phyloP scores from a whole-genome alignment of 306 rosid species.

The Quercus mongolica region DNA sequence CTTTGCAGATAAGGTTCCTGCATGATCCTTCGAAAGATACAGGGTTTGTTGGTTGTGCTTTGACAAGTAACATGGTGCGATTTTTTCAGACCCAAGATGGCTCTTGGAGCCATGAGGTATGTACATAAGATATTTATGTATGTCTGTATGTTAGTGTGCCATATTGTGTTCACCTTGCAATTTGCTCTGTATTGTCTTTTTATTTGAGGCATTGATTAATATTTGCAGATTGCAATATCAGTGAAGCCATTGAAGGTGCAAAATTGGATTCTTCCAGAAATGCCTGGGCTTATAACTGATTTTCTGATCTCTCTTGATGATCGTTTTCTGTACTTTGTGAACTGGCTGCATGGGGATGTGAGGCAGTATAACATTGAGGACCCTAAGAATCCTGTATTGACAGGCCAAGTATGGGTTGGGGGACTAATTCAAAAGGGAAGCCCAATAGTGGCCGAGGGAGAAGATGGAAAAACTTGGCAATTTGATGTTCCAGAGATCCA shows the following conservation, averaged over 20 bases:
- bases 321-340: constrained; percentile 76
- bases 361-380: constrained; percentile 90
- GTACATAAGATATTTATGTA: neutral
- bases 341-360: constrained; percentile 98
- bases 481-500: constrained; percentile 75
- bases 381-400: constrained; percentile 52
- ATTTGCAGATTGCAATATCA: constrained; percentile 64
- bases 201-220: neutral
- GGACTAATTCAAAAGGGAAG: constrained; percentile 83
- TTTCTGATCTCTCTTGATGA: constrained; percentile 87
- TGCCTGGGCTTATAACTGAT: constrained; percentile 96
- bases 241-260: constrained; percentile 80
- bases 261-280: constrained; percentile 91
- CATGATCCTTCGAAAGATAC: constrained; percentile 93
- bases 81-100: constrained; percentile 72
- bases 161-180: neutral
- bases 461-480: constrained; percentile 72
- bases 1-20: constrained; percentile 74
- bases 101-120: constrained; percentile 93
- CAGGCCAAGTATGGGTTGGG: constrained; percentile 90
- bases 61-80: constrained; percentile 82
- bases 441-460: constrained; percentile 51
- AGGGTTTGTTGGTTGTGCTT: constrained; percentile 86
- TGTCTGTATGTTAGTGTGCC: neutral
- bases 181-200: neutral